A percentile compares a stretch with the other conserved stretches of the same genome.
phyloP scores from a whole-genome alignment of 345 rosid genomes.

The Ceriops tagal region DNA sequence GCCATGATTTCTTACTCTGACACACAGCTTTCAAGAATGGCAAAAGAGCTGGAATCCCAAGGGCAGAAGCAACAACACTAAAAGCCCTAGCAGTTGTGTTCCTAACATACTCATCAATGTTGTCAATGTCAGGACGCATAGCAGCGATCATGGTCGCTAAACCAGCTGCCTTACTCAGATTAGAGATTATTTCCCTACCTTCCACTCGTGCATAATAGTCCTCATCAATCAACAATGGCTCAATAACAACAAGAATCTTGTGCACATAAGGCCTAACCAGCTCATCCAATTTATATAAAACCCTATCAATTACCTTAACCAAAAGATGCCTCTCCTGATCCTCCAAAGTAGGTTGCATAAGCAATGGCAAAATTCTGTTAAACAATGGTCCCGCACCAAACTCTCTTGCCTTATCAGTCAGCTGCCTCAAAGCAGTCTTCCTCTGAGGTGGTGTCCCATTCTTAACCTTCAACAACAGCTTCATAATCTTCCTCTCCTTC shows the following conservation, averaged over 20 bases:
- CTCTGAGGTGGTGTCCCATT: conserved; percentile 98
- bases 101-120: conserved; percentile 96
- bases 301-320: conserved; percentile 95
- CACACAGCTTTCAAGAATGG: conserved; percentile 98
- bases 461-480: conserved; percentile 90
- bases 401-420: conserved; percentile 95
- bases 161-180: conserved; percentile 97
- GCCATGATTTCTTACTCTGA: conserved; percentile 99
- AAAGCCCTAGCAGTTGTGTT: conserved; percentile 99
- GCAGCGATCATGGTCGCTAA: conserved; percentile 99
- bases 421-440: conserved; percentile 94
- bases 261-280: conserved; percentile 95
- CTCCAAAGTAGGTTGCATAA: conserved; percentile 97
- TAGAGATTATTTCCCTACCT: conserved; percentile 97
- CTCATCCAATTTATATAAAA: conserved; percentile 91
- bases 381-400: conserved; percentile 97
- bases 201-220: conserved; percentile 99
- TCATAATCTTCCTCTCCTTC: conserved; percentile 97
- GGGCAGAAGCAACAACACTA: conserved; percentile 99
- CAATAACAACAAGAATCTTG: conserved; percentile 97
- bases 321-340: conserved; percentile 99
- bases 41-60: conserved; percentile 88
- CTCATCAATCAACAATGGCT: conserved; percentile 96
- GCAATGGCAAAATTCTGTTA: conserved; percentile 79
- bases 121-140: conserved; percentile 99